Base-by-base conservation (phyloP, 1,284 basidiomycete genomes). In the Sanghuangporus sanghuang region DNA sequence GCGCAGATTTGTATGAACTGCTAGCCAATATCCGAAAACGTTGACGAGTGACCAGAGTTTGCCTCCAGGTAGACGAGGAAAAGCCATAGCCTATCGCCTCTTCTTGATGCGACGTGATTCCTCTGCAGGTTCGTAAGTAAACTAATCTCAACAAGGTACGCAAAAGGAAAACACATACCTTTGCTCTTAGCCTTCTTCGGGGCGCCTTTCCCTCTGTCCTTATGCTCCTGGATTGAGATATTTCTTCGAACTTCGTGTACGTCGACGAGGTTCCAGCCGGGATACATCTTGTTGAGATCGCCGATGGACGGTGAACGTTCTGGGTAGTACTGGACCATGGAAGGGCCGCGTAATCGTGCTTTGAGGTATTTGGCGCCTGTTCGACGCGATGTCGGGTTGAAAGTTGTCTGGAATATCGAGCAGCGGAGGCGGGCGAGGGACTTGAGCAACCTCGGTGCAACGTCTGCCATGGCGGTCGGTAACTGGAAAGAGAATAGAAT, bases 331-430 rank as follows among this genome's bases (percentile, higher is more conserved):
- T 82, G 77, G 68, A 87, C 73, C 84, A 95, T 89, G 54, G 88
- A 81, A 0, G 91, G 91, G 0, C 93, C 93, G 1, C 85, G 83
- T 40, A 95, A 82, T 6, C 87, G 81, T 35, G 81, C 79, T 46
- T 87, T 85, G 56, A 95, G 84, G 77, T 95, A 92, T 75, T 95
- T 95, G 21, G 90, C 86, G 39, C 93, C 93, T 0, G 90, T 93
- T 32, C 93, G 87, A 6, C 84, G 73, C 49, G 85, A 85, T 4
- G 81, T 82, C 0, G 92, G 92, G 75, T 95, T 96, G 75, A 89
- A 93, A 2, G 88, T 81, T 5, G 92, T 95, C 73, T 93, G 85
- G 73, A 96, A 96, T 62, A 96, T 85, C 35, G 80, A 73, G 71
- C 85, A 87, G 60, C 87, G 86, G 7, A 88, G 77, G 54, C 80